A percentile compares a stretch with the other conserved stretches of the same genome.
Conservation (phyloP, 1,284 basidiomycete genomes). For the Vanrija pseudolonga region DNA sequence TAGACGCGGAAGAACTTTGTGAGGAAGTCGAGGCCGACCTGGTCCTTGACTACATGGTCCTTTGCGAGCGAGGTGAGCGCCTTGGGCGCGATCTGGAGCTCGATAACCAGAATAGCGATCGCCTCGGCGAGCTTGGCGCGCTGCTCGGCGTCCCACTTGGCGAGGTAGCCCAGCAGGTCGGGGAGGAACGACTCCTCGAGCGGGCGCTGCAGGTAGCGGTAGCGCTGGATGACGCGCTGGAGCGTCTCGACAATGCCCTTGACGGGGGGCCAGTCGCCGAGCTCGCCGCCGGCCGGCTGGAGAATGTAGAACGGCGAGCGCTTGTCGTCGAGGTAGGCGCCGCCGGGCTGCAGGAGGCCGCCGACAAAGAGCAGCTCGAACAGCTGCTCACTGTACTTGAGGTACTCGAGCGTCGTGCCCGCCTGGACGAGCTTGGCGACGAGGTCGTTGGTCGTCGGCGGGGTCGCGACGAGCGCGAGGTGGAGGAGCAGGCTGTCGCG, state of each 20-base stretch:
- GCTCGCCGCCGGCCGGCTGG: constrained; percentile 17
- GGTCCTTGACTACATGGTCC: constrained; percentile 92
- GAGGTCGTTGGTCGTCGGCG: constrained; percentile 61
- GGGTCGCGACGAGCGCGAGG: constrained; percentile 75
- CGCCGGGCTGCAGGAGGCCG: constrained; percentile 91
- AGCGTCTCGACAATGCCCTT: constrained; percentile 90
- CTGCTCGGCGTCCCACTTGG: constrained; percentile 71
- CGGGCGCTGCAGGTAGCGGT: constrained; percentile 96
- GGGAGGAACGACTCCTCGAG: constrained; percentile 82
- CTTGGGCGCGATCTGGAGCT: constrained; percentile 70
- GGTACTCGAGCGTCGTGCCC: constrained; percentile 83
- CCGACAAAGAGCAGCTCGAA: constrained; percentile 94
- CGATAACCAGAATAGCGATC: constrained; percentile 74
- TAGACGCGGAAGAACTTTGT: constrained; percentile 65
- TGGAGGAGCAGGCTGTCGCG: constrained; percentile 92
- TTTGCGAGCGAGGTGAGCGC: constrained; percentile 80
- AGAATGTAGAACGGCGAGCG: constrained; percentile 53
- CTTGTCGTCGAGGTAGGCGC: constrained; percentile 78
- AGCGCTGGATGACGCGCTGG: constrained; percentile 94
- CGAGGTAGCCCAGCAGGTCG: constrained; percentile 77
- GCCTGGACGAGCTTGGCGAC: constrained; percentile 75
- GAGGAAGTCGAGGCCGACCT: constrained; percentile 71
- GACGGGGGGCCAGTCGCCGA: constrained; percentile 52
- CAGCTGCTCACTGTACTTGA: constrained; percentile 92
- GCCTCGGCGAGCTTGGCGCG: constrained; percentile 79